These are phyloP conservation scores for Nemania serpens DNA, from an alignment of 2,329 filamentous ascomycete species.

Conservation along the genomic window DNA sequence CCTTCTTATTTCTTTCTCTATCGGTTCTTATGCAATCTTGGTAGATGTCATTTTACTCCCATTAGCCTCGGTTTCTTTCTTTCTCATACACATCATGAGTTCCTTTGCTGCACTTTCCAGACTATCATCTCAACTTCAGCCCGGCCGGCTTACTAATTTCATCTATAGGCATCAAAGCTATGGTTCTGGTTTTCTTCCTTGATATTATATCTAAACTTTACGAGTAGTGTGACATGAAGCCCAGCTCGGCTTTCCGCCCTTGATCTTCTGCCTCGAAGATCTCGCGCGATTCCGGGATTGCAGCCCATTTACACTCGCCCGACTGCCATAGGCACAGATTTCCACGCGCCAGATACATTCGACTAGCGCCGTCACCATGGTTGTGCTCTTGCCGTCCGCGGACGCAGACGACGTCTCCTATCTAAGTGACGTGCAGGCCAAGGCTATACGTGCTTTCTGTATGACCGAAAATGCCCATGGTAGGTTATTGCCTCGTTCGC, in stretches of 20 bases:
- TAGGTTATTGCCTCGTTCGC: slow-evolving; percentile 6
- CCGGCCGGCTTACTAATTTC: slow-evolving; percentile 2
- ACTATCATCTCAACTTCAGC: not conserved
- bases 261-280: not conserved
- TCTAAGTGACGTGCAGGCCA: slow-evolving; percentile 1
- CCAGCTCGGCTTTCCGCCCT: not conserved
- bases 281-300: not conserved
- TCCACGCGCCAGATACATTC: not conserved
- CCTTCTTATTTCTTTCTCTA: not conserved
- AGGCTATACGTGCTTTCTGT: slow-evolving; percentile 17
- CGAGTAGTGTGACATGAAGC: not conserved
- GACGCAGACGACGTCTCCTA: not conserved
- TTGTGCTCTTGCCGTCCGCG: not conserved
- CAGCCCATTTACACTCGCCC: not conserved
- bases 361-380: slow-evolving; percentile 6
- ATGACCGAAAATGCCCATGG: slow-evolving; percentile 10
- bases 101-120: too few relatives aligned
- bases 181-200: not conserved
- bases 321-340: not conserved
- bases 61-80: not conserved
- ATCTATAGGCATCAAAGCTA: slow-evolving; percentile 4
- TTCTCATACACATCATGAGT: not conserved
- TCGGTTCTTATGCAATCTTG: not conserved
- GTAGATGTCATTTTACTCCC: not conserved
- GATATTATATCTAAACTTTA: not conserved